Evolutionary conservation across 805 yeast species (phyloP), one percentile per base, ranked within the genome.

Genomic region (Debaryomyces maramus): DNA sequence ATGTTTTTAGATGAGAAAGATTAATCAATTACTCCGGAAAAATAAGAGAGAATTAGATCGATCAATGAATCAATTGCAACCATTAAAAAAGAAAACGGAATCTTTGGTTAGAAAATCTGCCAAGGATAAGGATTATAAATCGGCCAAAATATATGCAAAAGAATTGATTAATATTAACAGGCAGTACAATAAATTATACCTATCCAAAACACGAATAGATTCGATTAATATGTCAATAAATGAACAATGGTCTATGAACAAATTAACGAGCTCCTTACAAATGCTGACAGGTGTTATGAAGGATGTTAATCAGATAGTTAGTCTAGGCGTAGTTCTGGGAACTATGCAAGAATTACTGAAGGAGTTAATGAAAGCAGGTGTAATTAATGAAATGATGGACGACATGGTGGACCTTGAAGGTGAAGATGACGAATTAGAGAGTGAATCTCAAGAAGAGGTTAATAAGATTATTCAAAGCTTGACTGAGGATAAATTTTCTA

Each of bases 351-450:
- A 85, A 51, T 66, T 93, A 41, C 86, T 91, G 44, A 83, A 78
- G 55, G 99, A 93, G 63, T 73, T 91, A 52, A 81, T 86, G 79
- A 85, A 83, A 61, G 78, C 86, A 9, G 93, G 93, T 0, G 77
- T 93, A 32, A 88, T 93, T 39, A 88, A 87, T 50, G 99, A 93
- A 58, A 93, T 93, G 98, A 83, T 90, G 58, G 88, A 86, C 41
- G 99, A 93, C 56, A 81, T 87, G 46, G 71, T 91, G 44, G 98
- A 90, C 44, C 63, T 72, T 36, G 64, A 78, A 42, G 82, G 76
- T 15, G 88, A 82, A 21, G 83, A 76, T 34, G 85, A 79, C 38
- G 86, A 80, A 43, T 73, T 78, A 30, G 83, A 77, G 39, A 72
- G 72, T 30, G 91, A 85, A 40, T 83, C 81, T 14, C 85, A 80